Evolutionary conservation across 106 monocot species (phyloP), one percentile per base, ranked within the genome.

Genomic region (Dioscorea zingiberensis): DNA sequence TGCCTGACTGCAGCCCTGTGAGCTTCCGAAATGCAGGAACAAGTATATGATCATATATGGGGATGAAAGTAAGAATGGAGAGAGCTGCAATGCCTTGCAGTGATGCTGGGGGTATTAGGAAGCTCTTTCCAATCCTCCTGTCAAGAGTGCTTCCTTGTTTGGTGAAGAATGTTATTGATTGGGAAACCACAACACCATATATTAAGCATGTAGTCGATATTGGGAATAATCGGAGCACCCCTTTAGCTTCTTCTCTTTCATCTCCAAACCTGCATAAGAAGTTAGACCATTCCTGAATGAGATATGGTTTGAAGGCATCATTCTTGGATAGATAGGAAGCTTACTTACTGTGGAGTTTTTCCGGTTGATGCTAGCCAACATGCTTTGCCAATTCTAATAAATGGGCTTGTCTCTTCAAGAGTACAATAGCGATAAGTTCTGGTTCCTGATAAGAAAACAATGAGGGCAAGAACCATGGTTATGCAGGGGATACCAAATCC

Each of bases 401-500:
- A 82, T 15, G 77, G 78, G 56, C 63, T 77, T 30, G 70, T 48
- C 8, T 78, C 62, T 21, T 71, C 70, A 23, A 71, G 27, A 16
- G 48, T 46, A 45, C 71, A 77, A 49, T 68, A 82, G 23, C 94
- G 78, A 28, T 86, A 94, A 2, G 49, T 86, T 47, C 44, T 68
- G 2, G 79, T 77, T 19, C 94, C 94, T 13, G 77, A 65, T 66
- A 94, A 57, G 84, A 94, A 89, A 18, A 86, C 17, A 16, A 69
- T 4, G n/a, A 89, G 79, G 11, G 81, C 76, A 46, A 79, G 4
- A 2, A 45, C 44, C 94, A 94, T 87, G 54, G 78, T 45, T 25
- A 72, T 46, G 32, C 67, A 79, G 0, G 86, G 89, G 48, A 94
- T 81, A 6, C 89, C 89, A 58, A 86, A 94, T 9, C 94, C 94